These are phyloP conservation scores for Annulohypoxylon nitens DNA, from an alignment of 495 filamentous ascomycete genomes.

Conservation along the genomic window DNA sequence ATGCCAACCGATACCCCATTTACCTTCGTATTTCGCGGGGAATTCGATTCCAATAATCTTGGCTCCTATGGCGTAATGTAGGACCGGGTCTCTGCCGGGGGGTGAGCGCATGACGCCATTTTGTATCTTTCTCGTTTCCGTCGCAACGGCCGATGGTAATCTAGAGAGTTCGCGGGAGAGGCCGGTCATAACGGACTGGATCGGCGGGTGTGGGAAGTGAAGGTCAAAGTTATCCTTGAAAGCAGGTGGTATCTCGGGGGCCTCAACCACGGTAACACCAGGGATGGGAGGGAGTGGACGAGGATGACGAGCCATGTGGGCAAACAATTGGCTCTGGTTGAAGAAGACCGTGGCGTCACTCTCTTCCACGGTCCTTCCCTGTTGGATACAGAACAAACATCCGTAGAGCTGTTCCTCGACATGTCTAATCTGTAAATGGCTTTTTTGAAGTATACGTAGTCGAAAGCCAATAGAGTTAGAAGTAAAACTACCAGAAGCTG, in stretches of 20 bases:
- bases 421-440: slow-evolving; percentile 54
- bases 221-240: slow-evolving; percentile 61
- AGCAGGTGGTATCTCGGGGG: slow-evolving; percentile 31
- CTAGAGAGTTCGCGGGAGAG: slow-evolving; percentile 48
- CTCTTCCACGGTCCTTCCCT: slow-evolving; percentile 53
- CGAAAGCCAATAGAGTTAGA: slow-evolving; percentile 54
- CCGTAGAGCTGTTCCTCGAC: slow-evolving; percentile 57
- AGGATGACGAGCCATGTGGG: slow-evolving; percentile 57
- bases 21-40: slow-evolving; percentile 57
- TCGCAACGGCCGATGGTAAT: slow-evolving; percentile 55
- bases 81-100: slow-evolving; percentile 53
- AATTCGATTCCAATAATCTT: slow-evolving; percentile 62
- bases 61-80: slow-evolving; percentile 59
- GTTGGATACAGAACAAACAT: slow-evolving; percentile 59
- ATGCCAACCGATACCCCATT: slow-evolving; percentile 64
- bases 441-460: slow-evolving; percentile 59
- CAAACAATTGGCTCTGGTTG: slow-evolving; percentile 54
- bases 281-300: slow-evolving; percentile 56
- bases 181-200: slow-evolving; percentile 48
- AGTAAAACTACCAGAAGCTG: slow-evolving; percentile 53
- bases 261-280: slow-evolving; percentile 57
- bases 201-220: slow-evolving; percentile 55
- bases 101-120: slow-evolving; percentile 51
- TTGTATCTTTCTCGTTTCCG: slow-evolving; percentile 48
- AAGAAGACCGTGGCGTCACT: slow-evolving; percentile 61